Evolutionary conservation across 306 rosid species (phyloP).

Genomic region (Prunus mongolica): DNA sequence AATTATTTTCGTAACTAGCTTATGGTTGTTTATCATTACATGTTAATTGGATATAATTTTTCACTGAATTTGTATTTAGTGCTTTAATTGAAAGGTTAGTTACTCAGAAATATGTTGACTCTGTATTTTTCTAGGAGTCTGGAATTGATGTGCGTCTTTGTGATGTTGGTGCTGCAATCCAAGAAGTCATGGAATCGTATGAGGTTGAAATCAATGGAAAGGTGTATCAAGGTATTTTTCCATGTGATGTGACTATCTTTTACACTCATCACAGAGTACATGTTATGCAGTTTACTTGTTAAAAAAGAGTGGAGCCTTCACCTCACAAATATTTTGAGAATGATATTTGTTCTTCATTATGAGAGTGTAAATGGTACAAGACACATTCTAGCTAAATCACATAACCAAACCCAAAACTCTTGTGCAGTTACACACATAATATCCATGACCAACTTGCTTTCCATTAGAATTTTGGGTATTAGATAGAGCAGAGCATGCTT

Average conservation of each 20-base stretch:
- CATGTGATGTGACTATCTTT: neutral
- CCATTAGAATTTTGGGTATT: no score
- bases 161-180: conserved; percentile 97
- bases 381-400: neutral
- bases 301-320: neutral
- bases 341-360: neutral
- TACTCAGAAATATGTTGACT: neutral
- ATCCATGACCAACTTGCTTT: neutral
- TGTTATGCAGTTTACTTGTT: neutral
- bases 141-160: conserved; percentile 97
- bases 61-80: neutral
- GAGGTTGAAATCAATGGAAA: conserved; percentile 97
- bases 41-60: neutral
- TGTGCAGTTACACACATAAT: neutral
- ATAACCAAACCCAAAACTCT: neutral
- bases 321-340: neutral
- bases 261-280: neutral
- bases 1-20: neutral
- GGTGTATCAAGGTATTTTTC: conserved; percentile 68
- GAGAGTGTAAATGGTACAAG: neutral
- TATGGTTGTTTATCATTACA: neutral
- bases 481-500: no score
- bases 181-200: conserved; percentile 95
- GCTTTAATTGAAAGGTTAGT: neutral
- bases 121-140: conserved; percentile 52